phyloP scores from a whole-genome alignment of 2,329 filamentous ascomycete genomes.

The Chlorencoelia australis region DNA sequence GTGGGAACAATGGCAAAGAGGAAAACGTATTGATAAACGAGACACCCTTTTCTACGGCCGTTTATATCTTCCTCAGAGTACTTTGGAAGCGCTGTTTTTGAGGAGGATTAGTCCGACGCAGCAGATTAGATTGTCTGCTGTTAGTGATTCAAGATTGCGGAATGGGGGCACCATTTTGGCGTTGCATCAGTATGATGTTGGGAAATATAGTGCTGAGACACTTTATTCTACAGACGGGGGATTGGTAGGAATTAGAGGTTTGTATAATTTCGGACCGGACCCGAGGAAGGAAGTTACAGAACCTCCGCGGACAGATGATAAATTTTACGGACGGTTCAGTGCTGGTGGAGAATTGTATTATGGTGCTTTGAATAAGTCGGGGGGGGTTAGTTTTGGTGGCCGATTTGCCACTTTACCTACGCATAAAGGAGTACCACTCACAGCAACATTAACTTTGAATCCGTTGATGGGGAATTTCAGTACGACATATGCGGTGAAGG shows the following conservation, averaged over 20 bases:
- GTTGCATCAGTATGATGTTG: slow-evolving; percentile 70
- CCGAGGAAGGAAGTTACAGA: slow-evolving; percentile 18
- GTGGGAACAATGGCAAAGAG: slow-evolving; percentile 44
- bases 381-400: slow-evolving; percentile 78
- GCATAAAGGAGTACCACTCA: slow-evolving; percentile 79
- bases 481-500: slow-evolving; percentile 84
- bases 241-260: slow-evolving; percentile 72
- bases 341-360: slow-evolving; percentile 93
- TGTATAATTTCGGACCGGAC: slow-evolving; percentile 78
- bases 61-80: slow-evolving; percentile 73
- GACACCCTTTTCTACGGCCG: slow-evolving; percentile 63
- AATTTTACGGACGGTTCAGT: slow-evolving; percentile 72
- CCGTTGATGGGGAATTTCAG: slow-evolving; percentile 90
- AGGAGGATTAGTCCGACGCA: slow-evolving; percentile 66
- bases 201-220: slow-evolving; percentile 81
- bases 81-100: slow-evolving; percentile 77
- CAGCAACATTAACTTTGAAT: slow-evolving; percentile 85
- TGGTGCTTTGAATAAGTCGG: slow-evolving; percentile 85
- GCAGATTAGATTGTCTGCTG: slow-evolving; percentile 70
- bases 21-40: slow-evolving; percentile 38
- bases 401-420: slow-evolving; percentile 80
- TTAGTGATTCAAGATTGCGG: slow-evolving; percentile 59
- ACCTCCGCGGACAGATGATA: slow-evolving; percentile 35
- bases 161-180: slow-evolving; percentile 70
- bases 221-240: slow-evolving; percentile 89